Conservation (phyloP, 1,284 basidiomycete genomes). For the Coriolopsis trogii region DNA sequence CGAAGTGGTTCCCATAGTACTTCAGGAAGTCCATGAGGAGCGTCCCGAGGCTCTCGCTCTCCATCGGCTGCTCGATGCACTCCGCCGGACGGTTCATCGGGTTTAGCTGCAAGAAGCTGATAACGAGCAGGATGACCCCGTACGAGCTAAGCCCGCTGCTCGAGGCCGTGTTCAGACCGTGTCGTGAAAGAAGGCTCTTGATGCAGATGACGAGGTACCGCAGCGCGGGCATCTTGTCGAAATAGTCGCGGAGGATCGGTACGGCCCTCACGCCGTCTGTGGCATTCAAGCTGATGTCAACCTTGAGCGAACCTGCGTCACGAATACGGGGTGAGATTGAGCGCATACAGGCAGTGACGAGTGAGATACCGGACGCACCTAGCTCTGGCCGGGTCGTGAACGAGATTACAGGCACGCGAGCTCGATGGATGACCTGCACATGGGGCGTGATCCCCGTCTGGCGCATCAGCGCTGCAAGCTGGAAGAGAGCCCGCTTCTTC, state of each 20-base stretch:
- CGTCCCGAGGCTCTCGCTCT: conserved; percentile 44
- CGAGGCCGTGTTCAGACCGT: conserved; percentile 74
- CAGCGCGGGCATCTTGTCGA: conserved; percentile 63
- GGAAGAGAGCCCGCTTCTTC: conserved; percentile 30
- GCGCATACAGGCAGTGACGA: not conserved
- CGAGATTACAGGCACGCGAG: conserved; percentile 63
- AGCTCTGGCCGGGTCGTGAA: conserved; percentile 52
- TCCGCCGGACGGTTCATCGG: conserved; percentile 26
- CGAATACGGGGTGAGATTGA: not conserved
- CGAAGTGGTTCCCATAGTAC: conserved; percentile 49
- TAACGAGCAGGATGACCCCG: conserved; percentile 69
- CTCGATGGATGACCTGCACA: conserved; percentile 54
- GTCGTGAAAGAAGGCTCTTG: conserved; percentile 70
- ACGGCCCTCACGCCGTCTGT: conserved; percentile 65
- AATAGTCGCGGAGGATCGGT: conserved; percentile 59
- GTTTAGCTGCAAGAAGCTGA: conserved; percentile 75
- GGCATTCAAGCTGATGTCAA: conserved; percentile 75
- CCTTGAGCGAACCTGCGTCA: conserved; percentile 54
- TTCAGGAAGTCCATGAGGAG: conserved; percentile 48
- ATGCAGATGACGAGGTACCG: conserved; percentile 68
- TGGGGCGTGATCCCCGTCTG: conserved; percentile 32
- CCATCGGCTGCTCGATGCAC: conserved; percentile 41
- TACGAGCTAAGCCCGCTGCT: conserved; percentile 78
- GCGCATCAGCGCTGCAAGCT: conserved; percentile 32
- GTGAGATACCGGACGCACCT: conserved; percentile 6